phyloP scores from a whole-genome alignment of 768 basidiomycete genomes.

The Rhodotorula taiwanensis region DNA sequence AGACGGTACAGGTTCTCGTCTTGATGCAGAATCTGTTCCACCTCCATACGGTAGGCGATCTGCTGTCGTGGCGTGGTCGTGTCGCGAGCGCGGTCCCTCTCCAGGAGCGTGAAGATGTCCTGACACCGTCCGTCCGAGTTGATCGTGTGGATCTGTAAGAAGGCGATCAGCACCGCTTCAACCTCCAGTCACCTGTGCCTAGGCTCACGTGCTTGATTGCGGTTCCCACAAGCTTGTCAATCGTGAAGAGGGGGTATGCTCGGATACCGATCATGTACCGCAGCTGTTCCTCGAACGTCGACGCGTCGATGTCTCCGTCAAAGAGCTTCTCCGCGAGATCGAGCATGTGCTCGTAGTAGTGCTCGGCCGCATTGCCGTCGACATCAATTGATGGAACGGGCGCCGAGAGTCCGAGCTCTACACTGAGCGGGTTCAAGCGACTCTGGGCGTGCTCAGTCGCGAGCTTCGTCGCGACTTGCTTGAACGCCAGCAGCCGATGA shows the following conservation, averaged over 20 bases:
- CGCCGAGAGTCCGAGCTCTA: constrained; percentile 55
- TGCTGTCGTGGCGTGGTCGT: constrained; percentile 44
- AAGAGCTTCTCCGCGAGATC: constrained; percentile 89
- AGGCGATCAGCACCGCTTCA: neutral
- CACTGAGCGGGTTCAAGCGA: constrained; percentile 37
- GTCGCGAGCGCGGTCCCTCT: constrained; percentile 35
- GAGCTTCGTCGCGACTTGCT: constrained; percentile 66
- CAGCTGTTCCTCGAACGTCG: constrained; percentile 89
- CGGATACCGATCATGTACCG: constrained; percentile 88
- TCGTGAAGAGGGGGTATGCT: constrained; percentile 85
- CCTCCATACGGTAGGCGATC: constrained; percentile 50
- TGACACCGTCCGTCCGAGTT: constrained; percentile 78
- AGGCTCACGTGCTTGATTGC: constrained; percentile 91
- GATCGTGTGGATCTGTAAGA: constrained; percentile 81
- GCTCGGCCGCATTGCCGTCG: constrained; percentile 49
- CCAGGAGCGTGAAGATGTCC: constrained; percentile 51
- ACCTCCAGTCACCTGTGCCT: constrained; percentile 37
- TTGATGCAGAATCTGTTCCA: constrained; percentile 45
- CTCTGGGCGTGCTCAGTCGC: constrained; percentile 48
- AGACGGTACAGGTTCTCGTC: constrained; percentile 50
- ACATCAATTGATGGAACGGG: constrained; percentile 53
- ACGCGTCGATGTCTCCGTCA: constrained; percentile 82
- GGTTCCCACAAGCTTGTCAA: constrained; percentile 86
- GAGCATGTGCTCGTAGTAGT: constrained; percentile 82
- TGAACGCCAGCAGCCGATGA: constrained; percentile 77